Conservation (phyloP, 140 eudicot genomes). For the Senecio squalidus region DNA sequence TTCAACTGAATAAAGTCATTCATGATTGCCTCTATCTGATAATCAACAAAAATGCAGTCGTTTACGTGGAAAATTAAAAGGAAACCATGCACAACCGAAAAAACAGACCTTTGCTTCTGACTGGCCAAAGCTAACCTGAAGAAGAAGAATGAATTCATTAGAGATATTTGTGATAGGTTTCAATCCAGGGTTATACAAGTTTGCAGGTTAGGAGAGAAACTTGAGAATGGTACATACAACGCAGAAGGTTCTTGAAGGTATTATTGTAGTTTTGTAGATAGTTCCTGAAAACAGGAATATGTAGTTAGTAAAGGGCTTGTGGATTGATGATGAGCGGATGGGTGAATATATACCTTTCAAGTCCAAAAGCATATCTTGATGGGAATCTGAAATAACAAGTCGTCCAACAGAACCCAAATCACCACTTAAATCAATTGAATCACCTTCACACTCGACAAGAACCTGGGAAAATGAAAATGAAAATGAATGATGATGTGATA, state of each 20-base stretch:
- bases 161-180: background rate
- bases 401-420: conserved; percentile 96
- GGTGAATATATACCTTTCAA: conserved; percentile 91
- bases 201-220: conserved; percentile 4
- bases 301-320: no score
- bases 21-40: conserved; percentile 92
- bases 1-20: conserved; percentile 91
- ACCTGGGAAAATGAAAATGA: conserved; percentile 43
- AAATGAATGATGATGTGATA: background rate
- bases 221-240: conserved; percentile 48
- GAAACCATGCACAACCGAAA: background rate
- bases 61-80: background rate
- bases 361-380: conserved; percentile 77
- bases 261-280: conserved; percentile 70
- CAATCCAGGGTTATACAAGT: background rate
- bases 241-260: conserved; percentile 91
- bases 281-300: conserved; percentile 53
- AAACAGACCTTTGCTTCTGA: conserved; percentile 92
- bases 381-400: conserved; percentile 59
- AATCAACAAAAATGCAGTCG: background rate
- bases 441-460: conserved; percentile 97
- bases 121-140: conserved; percentile 94
- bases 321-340: no score
- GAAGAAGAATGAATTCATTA: conserved; percentile 19
- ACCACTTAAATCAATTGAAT: conserved; percentile 94